Conservation (phyloP, 331 rosid species). For the Saraca asoca region DNA sequence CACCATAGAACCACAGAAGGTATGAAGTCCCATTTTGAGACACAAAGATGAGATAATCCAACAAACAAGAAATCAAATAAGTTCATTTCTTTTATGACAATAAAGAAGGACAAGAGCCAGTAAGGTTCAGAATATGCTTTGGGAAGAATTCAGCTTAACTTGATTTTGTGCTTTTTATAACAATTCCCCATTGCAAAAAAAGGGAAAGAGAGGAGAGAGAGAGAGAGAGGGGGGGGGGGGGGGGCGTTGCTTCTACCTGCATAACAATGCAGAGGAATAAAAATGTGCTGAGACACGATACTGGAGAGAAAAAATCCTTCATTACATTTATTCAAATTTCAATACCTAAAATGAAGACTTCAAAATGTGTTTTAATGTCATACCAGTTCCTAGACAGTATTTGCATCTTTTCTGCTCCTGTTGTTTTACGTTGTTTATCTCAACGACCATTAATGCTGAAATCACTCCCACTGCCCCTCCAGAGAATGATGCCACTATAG, state of each 20-base stretch:
- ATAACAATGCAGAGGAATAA: not conserved
- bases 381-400: constrained; percentile 98
- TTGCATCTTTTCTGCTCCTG: constrained; percentile 97
- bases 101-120: not conserved
- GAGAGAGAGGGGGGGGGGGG: no score
- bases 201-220: no score
- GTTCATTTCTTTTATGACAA: not conserved
- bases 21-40: constrained; percentile 14
- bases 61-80: not conserved
- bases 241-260: no score
- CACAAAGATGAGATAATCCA: not conserved
- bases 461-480: constrained; percentile 99
- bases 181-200: no score
- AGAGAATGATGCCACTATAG: constrained; percentile 95
- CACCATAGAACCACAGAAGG: constrained; percentile 1
- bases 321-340: constrained; percentile 4
- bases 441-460: constrained; percentile 93
- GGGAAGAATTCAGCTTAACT: not conserved
- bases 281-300: not conserved
- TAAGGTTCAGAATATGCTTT: not conserved
- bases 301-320: constrained; percentile 25
- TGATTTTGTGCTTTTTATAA: not conserved
- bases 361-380: constrained; percentile 9
- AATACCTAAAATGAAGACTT: constrained; percentile 14
- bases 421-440: constrained; percentile 87